These are phyloP conservation scores for Jamesozyma jinghongensis DNA, from an alignment of 805 yeast genomes.

Conservation along the genomic window DNA sequence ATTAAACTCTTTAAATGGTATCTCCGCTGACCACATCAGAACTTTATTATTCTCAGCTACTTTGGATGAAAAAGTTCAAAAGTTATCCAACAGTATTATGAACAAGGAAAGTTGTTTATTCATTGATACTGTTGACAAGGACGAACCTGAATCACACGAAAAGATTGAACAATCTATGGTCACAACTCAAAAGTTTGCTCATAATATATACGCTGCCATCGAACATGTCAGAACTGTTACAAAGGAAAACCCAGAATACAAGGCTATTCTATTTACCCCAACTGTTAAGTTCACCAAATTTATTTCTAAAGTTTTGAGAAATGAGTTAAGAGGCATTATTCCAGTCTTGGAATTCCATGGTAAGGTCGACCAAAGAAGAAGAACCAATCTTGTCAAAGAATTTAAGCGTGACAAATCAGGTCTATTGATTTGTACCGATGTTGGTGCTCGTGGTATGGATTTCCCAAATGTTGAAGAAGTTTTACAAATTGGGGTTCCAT, in stretches of 20 bases:
- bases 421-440: constrained; percentile 77
- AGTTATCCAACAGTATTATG: constrained; percentile 52
- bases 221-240: constrained; percentile 38
- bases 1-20: constrained; percentile 32
- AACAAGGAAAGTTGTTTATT: constrained; percentile 45
- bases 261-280: constrained; percentile 76
- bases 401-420: constrained; percentile 45
- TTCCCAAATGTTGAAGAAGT: constrained; percentile 83
- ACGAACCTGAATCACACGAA: constrained; percentile 72
- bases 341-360: constrained; percentile 54
- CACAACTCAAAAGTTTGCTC: constrained; percentile 44
- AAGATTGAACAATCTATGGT: constrained; percentile 62
- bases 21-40: constrained; percentile 38
- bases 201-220: constrained; percentile 51
- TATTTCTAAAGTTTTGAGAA: constrained; percentile 37
- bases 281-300: constrained; percentile 63
- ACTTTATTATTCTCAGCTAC: constrained; percentile 85
- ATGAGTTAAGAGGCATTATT: constrained; percentile 19
- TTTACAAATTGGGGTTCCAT: constrained; percentile 71
- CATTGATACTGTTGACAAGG: constrained; percentile 65
- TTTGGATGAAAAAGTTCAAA: constrained; percentile 55
- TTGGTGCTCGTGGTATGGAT: constrained; percentile 95
- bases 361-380: constrained; percentile 54
- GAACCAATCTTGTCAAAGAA: constrained; percentile 49
- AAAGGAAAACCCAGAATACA: constrained; percentile 41